phyloP scores from a whole-genome alignment of 768 basidiomycete genomes.

The Termitomyces sp. region DNA sequence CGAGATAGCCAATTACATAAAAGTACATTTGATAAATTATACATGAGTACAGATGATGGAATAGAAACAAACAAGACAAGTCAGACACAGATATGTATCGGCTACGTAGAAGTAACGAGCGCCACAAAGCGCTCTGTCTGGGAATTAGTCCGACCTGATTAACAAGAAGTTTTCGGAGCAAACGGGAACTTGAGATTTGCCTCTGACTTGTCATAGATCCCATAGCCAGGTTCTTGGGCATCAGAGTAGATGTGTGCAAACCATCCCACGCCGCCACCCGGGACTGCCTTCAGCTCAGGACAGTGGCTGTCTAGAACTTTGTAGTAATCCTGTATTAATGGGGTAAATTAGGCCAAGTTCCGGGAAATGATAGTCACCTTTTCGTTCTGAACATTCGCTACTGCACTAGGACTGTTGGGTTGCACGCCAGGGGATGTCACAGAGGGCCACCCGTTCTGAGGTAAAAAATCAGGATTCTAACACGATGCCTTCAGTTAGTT shows the following conservation, averaged over 20 bases:
- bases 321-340: conserved; percentile 52
- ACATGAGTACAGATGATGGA: background rate
- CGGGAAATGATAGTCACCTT: conserved; percentile 34
- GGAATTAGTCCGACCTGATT: conserved; percentile 8
- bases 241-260: conserved; percentile 82
- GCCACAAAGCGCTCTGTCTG: background rate
- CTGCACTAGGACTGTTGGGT: conserved; percentile 60
- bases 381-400: conserved; percentile 62
- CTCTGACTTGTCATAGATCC: conserved; percentile 52
- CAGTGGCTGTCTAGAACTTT: conserved; percentile 63
- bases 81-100: too few species aligned
- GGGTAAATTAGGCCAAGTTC: conserved; percentile 4
- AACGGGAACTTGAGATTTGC: conserved; percentile 57
- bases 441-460: conserved; percentile 78
- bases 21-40: background rate
- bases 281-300: conserved; percentile 52
- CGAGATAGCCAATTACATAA: too few species aligned
- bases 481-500: background rate
- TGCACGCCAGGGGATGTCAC: conserved; percentile 56
- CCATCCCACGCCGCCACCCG: conserved; percentile 72
- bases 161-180: conserved; percentile 61
- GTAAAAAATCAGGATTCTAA: background rate
- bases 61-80: background rate
- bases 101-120: background rate
- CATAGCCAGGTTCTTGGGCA: conserved; percentile 63